Evolutionary conservation across 192 early-diverging fungal genomes (phyloP).

Genomic region (Podila clonocystis): DNA sequence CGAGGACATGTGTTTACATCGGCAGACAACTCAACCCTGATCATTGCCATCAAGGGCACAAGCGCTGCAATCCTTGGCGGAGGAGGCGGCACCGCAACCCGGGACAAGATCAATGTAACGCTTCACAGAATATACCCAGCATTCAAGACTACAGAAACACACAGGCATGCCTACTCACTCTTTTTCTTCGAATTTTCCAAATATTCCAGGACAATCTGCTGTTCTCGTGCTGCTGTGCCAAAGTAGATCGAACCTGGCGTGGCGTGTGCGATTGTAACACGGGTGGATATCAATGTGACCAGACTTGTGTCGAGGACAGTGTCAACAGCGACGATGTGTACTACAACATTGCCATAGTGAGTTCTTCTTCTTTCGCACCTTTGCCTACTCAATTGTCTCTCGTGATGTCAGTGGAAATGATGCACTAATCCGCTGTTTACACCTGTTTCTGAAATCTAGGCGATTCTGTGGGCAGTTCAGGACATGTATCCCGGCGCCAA

Average conservation of each 20-base stretch:
- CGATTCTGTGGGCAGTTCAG: slow-evolving; percentile 72
- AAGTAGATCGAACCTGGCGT: slow-evolving; percentile 81
- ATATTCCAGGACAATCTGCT: slow-evolving; percentile 83
- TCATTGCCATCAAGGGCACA: slow-evolving; percentile 92
- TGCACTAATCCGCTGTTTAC: neutral
- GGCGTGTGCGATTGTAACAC: slow-evolving; percentile 87
- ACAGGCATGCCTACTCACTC: neutral
- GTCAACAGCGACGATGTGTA: slow-evolving; percentile 72
- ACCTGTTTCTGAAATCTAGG: slow-evolving; percentile 44
- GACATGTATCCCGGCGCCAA: slow-evolving; percentile 72
- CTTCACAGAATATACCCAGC: no score
- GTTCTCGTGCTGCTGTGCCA: slow-evolving; percentile 97
- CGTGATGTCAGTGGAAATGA: neutral
- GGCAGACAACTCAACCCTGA: slow-evolving; percentile 67
- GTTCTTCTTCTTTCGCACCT: neutral
- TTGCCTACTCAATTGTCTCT: neutral
- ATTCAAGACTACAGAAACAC: neutral
- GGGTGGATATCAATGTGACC: slow-evolving; percentile 65
- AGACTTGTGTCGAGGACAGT: slow-evolving; percentile 67
- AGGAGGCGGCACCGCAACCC: slow-evolving; percentile 73
- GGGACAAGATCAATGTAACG: slow-evolving; percentile 78
- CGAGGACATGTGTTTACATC: slow-evolving; percentile 91
- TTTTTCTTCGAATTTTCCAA: slow-evolving; percentile 4
- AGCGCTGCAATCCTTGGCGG: slow-evolving; percentile 71
- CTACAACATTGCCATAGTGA: slow-evolving; percentile 70